These are phyloP conservation scores for Emiliania huxleyi DNA, from an alignment of 78 protist genomes.

Conservation along the genomic window DNA sequence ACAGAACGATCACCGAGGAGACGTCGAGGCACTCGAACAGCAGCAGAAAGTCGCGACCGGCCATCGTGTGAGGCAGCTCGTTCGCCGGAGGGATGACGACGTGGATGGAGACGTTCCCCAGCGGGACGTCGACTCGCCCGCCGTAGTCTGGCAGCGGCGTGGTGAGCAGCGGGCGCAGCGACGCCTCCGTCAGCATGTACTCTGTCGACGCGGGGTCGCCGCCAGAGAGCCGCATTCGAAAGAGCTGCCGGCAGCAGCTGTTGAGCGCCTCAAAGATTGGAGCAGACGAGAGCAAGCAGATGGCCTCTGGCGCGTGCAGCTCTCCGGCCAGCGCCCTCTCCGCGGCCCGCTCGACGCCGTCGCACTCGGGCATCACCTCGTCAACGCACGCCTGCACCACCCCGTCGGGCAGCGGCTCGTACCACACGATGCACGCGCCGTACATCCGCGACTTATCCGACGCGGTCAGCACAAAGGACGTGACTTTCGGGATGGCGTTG, in stretches of 20 bases:
- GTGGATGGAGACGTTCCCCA: not conserved
- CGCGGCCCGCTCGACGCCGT: not conserved
- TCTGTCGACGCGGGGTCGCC: no score
- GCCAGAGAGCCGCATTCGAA: not conserved
- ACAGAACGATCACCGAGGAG: not conserved
- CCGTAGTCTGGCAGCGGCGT: not conserved
- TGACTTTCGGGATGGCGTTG: not conserved
- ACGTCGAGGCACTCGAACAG: not conserved
- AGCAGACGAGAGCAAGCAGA: not conserved
- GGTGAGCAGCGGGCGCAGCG: not conserved
- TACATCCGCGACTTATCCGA: not conserved
- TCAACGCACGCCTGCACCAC: not conserved
- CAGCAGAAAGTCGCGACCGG: constrained; percentile 3
- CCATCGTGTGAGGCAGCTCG: not conserved
- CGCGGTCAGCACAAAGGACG: not conserved
- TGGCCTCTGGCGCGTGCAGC: not conserved
- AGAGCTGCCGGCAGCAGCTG: not conserved
- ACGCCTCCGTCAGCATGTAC: not conserved
- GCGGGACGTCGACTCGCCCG: not conserved
- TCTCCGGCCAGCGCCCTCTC: not conserved
- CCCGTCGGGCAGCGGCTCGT: not conserved
- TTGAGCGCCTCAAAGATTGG: not conserved
- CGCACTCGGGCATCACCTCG: not conserved
- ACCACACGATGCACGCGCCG: constrained; percentile 23
- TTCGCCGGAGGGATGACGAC: not conserved